Base-by-base conservation (phyloP, 148 eudicot genomes). In the Arctostaphylos glauca region DNA sequence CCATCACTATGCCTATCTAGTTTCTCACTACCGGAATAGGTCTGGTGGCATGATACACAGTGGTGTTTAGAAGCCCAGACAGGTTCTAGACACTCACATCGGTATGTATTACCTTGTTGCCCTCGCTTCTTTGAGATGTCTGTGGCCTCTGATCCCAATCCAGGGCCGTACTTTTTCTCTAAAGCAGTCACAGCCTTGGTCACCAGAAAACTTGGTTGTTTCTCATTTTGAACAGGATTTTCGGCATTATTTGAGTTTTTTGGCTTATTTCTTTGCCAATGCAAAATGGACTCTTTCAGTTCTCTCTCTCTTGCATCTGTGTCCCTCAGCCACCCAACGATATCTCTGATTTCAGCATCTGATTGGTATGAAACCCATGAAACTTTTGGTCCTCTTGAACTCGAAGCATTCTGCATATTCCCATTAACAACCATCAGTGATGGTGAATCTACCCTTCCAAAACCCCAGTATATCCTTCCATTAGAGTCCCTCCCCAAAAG, bases 11-110 rank as follows among this genome's bases (percentile, higher is more conserved):
- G 92, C 50, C 48, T 71, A 43, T 77, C 84, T 25, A 83, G 75
- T 50, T 87, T 89, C 83, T 86, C 88, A 19, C 31, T 14, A 44
- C 81, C 81, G 60, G 77, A 49, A 82, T 80, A 85, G 31, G 84
- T 86, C 64, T 67, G 79, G 60, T 91, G 93, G 84, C 93, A 91
- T 13, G 82, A 70, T 4, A 77, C 23, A 83, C 93, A 91, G 76
- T 91, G 93, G 59, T 74, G 84, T 78, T 83, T 85, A 66, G 86
- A 89, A 74, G 85, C 76, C 89, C 89, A 86, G n/a, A 91, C 67
- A 54, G 81, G 85, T 77, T 91, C 93, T 58, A 91, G 80, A 84
- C 93, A 91, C 46, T 86, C 84, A 31, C 93, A 91, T 78, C 93
- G 80, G 74, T 83, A 73, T 50, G 84, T 18, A 53, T 56, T 82